These are phyloP conservation scores for Kwoniella mangroviensis DNA, from an alignment of 768 basidiomycete species.

Conservation along the genomic window DNA sequence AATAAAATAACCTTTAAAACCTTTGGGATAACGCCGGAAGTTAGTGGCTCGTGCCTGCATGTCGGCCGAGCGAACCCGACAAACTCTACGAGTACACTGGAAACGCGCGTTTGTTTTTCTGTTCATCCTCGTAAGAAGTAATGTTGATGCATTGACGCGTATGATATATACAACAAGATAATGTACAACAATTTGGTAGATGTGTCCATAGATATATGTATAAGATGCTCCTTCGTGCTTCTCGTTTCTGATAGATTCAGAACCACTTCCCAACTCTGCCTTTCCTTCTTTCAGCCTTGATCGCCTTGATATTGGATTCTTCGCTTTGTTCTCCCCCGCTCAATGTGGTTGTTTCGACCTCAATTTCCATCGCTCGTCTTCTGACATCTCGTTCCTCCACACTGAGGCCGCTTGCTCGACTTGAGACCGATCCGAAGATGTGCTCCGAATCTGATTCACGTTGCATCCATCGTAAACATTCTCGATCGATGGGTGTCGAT, in stretches of 20 bases:
- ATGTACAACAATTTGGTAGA: no score
- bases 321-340: background rate
- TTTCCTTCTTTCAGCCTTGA: constrained; percentile 18
- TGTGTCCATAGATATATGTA: background rate
- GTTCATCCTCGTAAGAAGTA: background rate
- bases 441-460: constrained; percentile 16
- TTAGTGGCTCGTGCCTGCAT: background rate
- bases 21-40: constrained; percentile 8
- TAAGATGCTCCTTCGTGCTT: background rate
- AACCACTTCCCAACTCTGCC: constrained; percentile 22
- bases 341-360: background rate
- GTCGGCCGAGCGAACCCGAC: constrained; percentile 4
- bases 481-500: constrained; percentile 18
- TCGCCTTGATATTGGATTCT: background rate
- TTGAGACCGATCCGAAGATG: constrained; percentile 26
- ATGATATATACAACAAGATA: no score
- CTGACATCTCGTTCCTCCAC: constrained; percentile 20
- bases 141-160: background rate
- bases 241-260: background rate
- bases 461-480: constrained; percentile 31
- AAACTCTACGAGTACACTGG: background rate
- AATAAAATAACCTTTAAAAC: constrained; percentile 9
- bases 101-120: background rate
- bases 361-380: constrained; percentile 11
- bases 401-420: constrained; percentile 11